Evolutionary conservation across 1,284 basidiomycete species (phyloP), one percentile per base, ranked within the genome.

Genomic region (Pascua sp.): DNA sequence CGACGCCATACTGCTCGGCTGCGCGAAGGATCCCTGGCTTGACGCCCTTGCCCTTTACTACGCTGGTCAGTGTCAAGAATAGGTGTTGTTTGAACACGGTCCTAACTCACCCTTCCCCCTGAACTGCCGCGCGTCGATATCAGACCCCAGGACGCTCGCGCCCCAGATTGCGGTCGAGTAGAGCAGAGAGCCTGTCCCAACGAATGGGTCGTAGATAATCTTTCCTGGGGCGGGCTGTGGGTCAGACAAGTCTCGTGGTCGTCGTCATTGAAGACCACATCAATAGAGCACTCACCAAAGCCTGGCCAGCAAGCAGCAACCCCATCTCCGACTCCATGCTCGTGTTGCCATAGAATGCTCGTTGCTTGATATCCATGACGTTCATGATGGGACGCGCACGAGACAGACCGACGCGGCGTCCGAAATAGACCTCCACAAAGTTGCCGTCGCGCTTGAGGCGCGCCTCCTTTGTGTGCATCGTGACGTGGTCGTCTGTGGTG

Each of bases 321-420:
- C 91, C 93, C 62, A 97, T 88, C 71, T 97, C 92, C 1, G 93
- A 86, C 68, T 98, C 94, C 96, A 99, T 99, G 66, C 89, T 91
- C 0, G 96, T 99, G 67, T 96, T 99, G 10, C 96, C 95, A 71
- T 87, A 98, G 72, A 91, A 96, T 13, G 80, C 80, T 8, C 96
- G 84, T 69, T 91, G 91, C 76, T 97, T 98, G 55, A 99, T 87
- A 64, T 93, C 86, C 61, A 91, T 91, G 51, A 79, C 84, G 40
- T 77, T 75, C 47, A 91, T 81, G 37, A 94, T 79, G 1, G 81
- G 70, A 11, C 91, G 83, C 0, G 90, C 90, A 18, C 83, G 81
- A 0, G 89, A 88, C 67, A 87, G 81, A 49, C 81, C 84, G 76
- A 92, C 90, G 82, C 90, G 84, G 81, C 86, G 86, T 67, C 90